Percentiles rank a stretch among this genome's conserved stretches.
phyloP scores from a whole-genome alignment of 768 basidiomycete genomes.

The Ramaria sp. region DNA sequence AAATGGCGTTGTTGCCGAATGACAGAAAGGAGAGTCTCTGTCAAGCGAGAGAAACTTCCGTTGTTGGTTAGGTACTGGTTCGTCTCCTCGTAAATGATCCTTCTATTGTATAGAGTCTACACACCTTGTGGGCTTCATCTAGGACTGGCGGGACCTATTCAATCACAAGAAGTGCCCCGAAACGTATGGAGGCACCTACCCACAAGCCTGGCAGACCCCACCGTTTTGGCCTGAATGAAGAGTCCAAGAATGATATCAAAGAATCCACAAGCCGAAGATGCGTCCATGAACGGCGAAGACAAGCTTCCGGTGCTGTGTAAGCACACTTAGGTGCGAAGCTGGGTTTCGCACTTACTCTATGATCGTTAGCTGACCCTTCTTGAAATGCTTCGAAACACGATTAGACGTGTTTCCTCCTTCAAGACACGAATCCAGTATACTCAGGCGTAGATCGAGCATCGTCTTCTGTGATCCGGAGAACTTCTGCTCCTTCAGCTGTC shows the following conservation, averaged over 20 bases:
- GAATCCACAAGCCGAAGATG: constrained; percentile 52
- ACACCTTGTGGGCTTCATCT: constrained; percentile 54
- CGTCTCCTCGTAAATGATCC: neutral
- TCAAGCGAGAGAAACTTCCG: constrained; percentile 38
- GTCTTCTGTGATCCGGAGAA: constrained; percentile 49
- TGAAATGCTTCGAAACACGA: neutral
- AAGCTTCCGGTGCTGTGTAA: constrained; percentile 18
- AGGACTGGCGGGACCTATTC: constrained; percentile 60
- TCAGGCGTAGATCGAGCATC: constrained; percentile 53
- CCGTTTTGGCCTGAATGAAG: constrained; percentile 43
- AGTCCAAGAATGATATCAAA: constrained; percentile 61
- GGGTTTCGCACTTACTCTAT: neutral
- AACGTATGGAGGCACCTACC: neutral
- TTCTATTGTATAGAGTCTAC: neutral
- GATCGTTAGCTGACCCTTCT: neutral
- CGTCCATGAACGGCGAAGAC: constrained; percentile 65
- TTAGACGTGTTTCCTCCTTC: constrained; percentile 16
- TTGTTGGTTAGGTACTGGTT: constrained; percentile 46
- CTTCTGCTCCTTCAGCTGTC: constrained; percentile 31
- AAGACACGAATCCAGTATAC: constrained; percentile 48
- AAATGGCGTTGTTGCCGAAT: constrained; percentile 63
- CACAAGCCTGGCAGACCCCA: neutral
- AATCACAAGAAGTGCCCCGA: constrained; percentile 27
- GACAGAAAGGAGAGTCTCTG: constrained; percentile 44
- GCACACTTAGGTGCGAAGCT: neutral